Conservation (phyloP, 1,284 basidiomycete species). For the Cutaneotrichosporon cutaneum region DNA sequence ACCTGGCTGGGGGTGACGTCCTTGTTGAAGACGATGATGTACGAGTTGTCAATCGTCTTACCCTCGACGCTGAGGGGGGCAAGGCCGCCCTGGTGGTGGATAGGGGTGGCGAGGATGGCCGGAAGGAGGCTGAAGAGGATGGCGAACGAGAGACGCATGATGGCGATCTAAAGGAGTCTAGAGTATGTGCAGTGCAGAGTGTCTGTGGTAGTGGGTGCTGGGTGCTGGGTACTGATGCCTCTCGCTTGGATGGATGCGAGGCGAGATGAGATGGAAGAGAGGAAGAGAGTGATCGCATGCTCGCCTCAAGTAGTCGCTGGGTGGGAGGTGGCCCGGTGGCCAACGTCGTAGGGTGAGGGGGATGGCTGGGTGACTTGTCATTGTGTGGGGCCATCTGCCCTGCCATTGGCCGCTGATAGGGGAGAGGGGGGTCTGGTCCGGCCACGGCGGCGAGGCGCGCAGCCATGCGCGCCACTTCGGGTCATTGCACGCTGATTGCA, state of each 20-base stretch:
- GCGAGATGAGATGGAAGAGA: conserved; percentile 3
- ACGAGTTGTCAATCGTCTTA: conserved; percentile 70
- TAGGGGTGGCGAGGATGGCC: conserved; percentile 46
- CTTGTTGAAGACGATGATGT: conserved; percentile 84
- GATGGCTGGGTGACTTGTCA: no score
- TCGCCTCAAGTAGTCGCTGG: conserved; percentile 1
- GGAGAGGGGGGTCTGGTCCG: background rate
- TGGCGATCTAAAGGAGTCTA: conserved; percentile 6
- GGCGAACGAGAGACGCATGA: conserved; percentile 38
- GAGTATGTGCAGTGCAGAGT: conserved; percentile 3
- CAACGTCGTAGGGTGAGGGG: background rate
- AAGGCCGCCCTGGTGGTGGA: conserved; percentile 28
- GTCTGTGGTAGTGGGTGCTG: background rate
- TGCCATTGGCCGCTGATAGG: background rate
- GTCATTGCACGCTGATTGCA: background rate
- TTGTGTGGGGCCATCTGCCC: background rate
- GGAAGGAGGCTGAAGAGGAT: conserved; percentile 38
- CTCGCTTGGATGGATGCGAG: background rate
- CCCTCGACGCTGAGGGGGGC: conserved; percentile 52
- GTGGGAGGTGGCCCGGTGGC: background rate
- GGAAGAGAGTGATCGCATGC: background rate
- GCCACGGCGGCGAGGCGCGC: background rate
- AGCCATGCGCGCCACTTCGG: background rate
- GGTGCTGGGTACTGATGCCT: background rate
- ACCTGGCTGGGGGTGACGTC: conserved; percentile 61